Conservation (phyloP, 2,329 filamentous ascomycete genomes). For the Lecanoromycetidae sp. region DNA sequence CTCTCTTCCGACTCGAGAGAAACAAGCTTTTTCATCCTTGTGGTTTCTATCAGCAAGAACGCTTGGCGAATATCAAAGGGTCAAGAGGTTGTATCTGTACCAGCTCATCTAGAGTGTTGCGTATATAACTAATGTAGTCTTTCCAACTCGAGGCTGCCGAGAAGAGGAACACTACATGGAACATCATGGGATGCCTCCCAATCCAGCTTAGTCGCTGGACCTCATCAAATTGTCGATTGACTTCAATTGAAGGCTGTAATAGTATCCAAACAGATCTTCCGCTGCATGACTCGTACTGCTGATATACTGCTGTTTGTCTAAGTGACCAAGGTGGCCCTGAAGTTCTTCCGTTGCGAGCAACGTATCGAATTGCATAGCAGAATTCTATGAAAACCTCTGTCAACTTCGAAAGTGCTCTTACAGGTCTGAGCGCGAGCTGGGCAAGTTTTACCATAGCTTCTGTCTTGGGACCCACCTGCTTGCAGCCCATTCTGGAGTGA, state of each 20-base stretch:
- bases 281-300: not conserved
- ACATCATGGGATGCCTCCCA: not conserved
- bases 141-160: conserved; percentile 1
- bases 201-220: not conserved
- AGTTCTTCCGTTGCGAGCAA: conserved; percentile 7
- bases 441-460: conserved; percentile 4
- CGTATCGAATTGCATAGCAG: conserved; percentile 8
- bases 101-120: not conserved
- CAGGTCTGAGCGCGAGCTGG: not conserved
- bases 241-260: conserved; percentile 8
- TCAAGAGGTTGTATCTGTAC: too few relatives aligned
- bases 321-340: conserved; percentile 6
- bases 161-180: conserved; percentile 7
- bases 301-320: conserved; percentile 12
- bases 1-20: conserved; percentile 2
- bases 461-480: not conserved
- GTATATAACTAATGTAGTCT: conserved; percentile 5
- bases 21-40: conserved; percentile 11
- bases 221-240: not conserved
- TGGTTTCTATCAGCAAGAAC: not conserved
- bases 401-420: not conserved
- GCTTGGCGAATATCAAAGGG: not conserved
- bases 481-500: not conserved
- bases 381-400: not conserved
- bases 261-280: conserved; percentile 5